phyloP scores from a whole-genome alignment of 257 asterid genomes.

The Gynochthodes officinalis region DNA sequence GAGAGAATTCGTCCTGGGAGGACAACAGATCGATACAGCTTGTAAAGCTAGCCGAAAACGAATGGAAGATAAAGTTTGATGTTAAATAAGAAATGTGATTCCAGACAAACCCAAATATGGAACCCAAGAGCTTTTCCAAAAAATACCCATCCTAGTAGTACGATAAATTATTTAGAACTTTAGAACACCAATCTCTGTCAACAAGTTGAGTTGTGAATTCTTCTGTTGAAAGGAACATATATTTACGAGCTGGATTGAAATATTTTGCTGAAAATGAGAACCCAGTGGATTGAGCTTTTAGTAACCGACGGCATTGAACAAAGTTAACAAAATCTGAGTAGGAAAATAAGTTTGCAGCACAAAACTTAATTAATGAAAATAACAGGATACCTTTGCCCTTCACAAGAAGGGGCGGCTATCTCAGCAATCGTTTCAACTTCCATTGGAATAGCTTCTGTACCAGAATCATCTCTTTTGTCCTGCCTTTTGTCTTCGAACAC shows the following conservation, averaged over 20 bases:
- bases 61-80: too few species aligned
- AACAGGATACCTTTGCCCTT: constrained; percentile 25
- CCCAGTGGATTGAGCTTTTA: neutral
- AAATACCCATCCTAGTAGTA: too few species aligned
- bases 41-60: neutral
- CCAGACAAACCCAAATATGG: too few species aligned
- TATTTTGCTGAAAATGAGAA: neutral
- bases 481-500: constrained; percentile 13
- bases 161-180: neutral
- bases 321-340: neutral
- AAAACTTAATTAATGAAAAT: too few species aligned
- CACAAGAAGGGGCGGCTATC: constrained; percentile 11
- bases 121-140: too few species aligned
- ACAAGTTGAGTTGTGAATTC: neutral
- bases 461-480: constrained; percentile 21
- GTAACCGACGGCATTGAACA: neutral
- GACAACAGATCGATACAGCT: neutral
- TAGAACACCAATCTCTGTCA: neutral
- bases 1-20: constrained; percentile 11
- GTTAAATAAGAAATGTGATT: too few species aligned
- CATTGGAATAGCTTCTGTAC: constrained; percentile 3
- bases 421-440: constrained; percentile 12
- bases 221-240: neutral
- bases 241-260: neutral
- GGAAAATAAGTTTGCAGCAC: too few species aligned